Evolutionary conservation across 495 filamentous ascomycete genomes (phyloP), one percentile per base, ranked within the genome.

Genomic region (Neurospora africana): DNA sequence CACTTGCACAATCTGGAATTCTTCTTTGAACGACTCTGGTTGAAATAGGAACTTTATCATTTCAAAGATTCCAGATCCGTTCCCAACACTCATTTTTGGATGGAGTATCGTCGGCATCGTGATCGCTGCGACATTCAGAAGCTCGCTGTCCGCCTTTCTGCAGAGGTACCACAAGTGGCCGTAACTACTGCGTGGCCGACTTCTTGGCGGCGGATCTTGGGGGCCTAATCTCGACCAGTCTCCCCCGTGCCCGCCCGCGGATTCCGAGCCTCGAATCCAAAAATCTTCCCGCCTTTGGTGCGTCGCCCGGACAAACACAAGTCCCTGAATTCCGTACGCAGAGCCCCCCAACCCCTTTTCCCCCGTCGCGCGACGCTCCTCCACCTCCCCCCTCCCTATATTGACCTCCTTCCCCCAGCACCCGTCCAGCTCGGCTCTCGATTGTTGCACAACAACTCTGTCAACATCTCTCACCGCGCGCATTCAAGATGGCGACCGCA

Each of bases 401-500:
- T 65, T 65, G 53, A 61, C 53, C 53, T 65, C 27, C 13, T 65
- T 9, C 13, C 53, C 53, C 53, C 53, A 65, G 53, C 23, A 33
- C 30, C 53, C 27, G 53, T 65, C 53, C 27, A 33, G 53, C 27
- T 65, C 53, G 53, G 53, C 53, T 65, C 53, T 65, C 27, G 53
- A 65, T 65, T 65, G 53, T 35, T 65, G 53, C 53, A 65, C 53
- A 9, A 65, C 53, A 33, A 65, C 53, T 65, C 15, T 65, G 53
- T 65, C 53, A 65, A 33, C 30, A 30, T 33, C 27, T 65, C 53
- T 65, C 53, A 33, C 53, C 17, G 53, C 53, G 53, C 53, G 53
- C 53, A 65, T 65, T 68, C 69, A 81, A 72, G 72, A 85, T 85
- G 83, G 81, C 81, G 74, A 75, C 81, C 75, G 73, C 82, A 38